Percentiles rank a stretch among this genome's conserved stretches.
phyloP scores from a whole-genome alignment of 176 grass and related monocot species.

The Raddia distichophylla region DNA sequence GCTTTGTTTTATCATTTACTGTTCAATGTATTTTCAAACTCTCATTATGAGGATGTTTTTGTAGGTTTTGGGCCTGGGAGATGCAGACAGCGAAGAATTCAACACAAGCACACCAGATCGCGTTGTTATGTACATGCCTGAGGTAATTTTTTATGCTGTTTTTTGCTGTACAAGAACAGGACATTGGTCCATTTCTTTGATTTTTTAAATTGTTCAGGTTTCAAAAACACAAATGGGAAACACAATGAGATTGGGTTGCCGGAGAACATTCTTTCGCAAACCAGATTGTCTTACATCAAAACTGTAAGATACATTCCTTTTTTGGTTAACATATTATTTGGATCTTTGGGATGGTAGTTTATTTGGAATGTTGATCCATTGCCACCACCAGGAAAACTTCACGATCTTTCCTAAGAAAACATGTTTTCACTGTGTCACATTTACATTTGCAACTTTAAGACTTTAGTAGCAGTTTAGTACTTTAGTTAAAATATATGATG shows the following conservation, averaged over 20 bases:
- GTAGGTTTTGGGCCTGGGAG: slow-evolving; percentile 69
- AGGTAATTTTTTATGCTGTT: slow-evolving; percentile 57
- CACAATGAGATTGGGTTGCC: slow-evolving; percentile 88
- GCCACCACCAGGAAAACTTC: not conserved
- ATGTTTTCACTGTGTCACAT: not conserved
- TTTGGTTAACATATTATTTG: slow-evolving; percentile 26
- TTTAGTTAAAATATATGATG: slow-evolving; percentile 1
- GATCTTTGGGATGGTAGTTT: not conserved
- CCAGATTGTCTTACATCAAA: slow-evolving; percentile 78
- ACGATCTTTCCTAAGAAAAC: not conserved
- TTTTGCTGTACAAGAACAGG: slow-evolving; percentile 4
- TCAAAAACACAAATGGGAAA: slow-evolving; percentile 98
- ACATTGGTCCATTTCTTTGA: slow-evolving; percentile 19
- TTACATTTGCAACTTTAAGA: not conserved
- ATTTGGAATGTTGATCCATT: slow-evolving; percentile 16
- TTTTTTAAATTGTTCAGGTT: slow-evolving; percentile 50
- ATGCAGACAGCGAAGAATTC: slow-evolving; percentile 96
- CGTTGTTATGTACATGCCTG: slow-evolving; percentile 97
- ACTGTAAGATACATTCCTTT: slow-evolving; percentile 51
- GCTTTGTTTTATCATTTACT: slow-evolving; percentile 30
- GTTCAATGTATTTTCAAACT: slow-evolving; percentile 14
- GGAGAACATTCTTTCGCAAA: slow-evolving; percentile 73
- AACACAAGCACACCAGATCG: slow-evolving; percentile 51
- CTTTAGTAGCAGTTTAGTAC: not conserved
- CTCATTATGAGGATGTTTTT: slow-evolving; percentile 31